Evolutionary conservation across 1,139 yeast species (phyloP), one percentile per base, ranked within the genome.

Genomic region (Pichia sp.): DNA sequence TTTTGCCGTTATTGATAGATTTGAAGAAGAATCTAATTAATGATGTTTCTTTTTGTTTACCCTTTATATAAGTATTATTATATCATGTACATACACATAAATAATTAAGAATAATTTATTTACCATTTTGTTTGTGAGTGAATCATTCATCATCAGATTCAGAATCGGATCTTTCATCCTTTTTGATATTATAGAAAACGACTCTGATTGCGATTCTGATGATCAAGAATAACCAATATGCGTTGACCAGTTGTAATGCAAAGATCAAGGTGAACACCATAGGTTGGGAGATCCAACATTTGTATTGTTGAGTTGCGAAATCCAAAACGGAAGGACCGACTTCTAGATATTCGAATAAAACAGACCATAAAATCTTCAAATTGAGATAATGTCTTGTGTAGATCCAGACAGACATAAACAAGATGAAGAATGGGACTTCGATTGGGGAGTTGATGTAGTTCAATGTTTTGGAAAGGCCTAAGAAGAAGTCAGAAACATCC

Each of bases 301-400:
- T 93, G 73, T 91, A 93, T 67, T 91, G 96, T 65, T 90, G 93
- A 30, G 94, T 83, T n/a, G 77, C 88, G 83, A 91, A 93, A 70
- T 89, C 82, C 58, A 94, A 74, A 48, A 76, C 77, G 70, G 76
- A 90, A 52, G 83, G 83, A 40, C 98, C 98, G 32, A 88, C 89
- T 3, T 94, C 79, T 55, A 75, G 77, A 68, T 87, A 93, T 65
- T 90, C 96, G 22, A 97, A 90, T 46, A 86, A 71, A 31, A 93
- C 84, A 1, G 98, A 90, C 85, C 88, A 88, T 57, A 93, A 75
- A 53, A 93, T 86, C 60, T 72, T 78, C 53, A 91, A 61, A 67
- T 91, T 93, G 56, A 90, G 68, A 65, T 81, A 88, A 64, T 93
- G 99, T 65, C 99, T 86, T 52, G 87, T 70, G 66, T 93, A 93